Percentiles rank a stretch among this genome's conserved stretches.
These are phyloP conservation scores for Colletotrichum chlorophyti DNA, from an alignment of 2,329 filamentous ascomycete genomes.

Conservation along the genomic window DNA sequence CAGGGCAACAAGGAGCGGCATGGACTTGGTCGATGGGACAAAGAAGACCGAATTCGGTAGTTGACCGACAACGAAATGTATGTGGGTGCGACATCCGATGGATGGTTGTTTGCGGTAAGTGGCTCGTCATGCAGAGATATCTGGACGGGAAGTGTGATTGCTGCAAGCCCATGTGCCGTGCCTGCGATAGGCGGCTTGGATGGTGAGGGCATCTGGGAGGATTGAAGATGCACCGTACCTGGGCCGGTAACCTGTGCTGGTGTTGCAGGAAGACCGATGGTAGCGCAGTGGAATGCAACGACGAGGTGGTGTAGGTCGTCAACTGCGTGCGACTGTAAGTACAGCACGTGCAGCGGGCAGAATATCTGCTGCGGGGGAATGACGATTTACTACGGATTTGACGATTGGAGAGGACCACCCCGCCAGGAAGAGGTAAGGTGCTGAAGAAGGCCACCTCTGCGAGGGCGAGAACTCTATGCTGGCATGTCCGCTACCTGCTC, in stretches of 20 bases:
- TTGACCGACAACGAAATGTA: neutral
- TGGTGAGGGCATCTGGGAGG: neutral
- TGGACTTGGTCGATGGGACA: neutral
- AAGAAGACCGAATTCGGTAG: conserved; percentile 1
- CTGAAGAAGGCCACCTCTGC: too few species aligned
- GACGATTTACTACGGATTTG: neutral
- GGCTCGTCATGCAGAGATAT: neutral
- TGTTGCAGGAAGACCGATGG: too few species aligned
- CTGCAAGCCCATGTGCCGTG: neutral
- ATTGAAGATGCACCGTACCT: neutral
- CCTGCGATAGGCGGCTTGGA: neutral
- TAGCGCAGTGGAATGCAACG: too few species aligned
- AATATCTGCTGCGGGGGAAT: neutral
- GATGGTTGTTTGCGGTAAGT: conserved; percentile 5
- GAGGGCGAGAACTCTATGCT: too few species aligned
- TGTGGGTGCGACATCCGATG: conserved; percentile 15
- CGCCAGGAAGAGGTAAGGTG: too few species aligned
- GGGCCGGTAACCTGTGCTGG: neutral
- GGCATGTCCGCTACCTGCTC: too few species aligned
- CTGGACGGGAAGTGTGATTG: neutral
- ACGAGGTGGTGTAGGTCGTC: too few species aligned
- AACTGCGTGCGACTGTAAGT: too few species aligned
- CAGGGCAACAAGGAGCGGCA: neutral
- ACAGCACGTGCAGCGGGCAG: neutral
- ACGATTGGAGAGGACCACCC: neutral